These are phyloP conservation scores for Cymbopogon citratus DNA, from an alignment of 176 grass and related monocot genomes.

Conservation along the genomic window DNA sequence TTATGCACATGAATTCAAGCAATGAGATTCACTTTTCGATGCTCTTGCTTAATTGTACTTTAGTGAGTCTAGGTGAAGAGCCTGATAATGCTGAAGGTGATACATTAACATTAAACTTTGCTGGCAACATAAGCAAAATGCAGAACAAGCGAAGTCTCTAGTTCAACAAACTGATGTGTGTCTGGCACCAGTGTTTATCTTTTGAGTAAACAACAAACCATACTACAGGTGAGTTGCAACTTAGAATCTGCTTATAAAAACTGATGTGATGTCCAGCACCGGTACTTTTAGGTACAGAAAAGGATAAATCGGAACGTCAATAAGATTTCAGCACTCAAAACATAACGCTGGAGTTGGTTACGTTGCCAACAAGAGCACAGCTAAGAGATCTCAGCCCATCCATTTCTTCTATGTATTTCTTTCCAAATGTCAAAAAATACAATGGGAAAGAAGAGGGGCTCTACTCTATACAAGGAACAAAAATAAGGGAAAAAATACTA, in stretches of 20 bases:
- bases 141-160: neutral
- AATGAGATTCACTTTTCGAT: neutral
- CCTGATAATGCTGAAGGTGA: slow-evolving; percentile 7
- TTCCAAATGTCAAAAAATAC: slow-evolving; percentile 56
- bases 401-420: slow-evolving; percentile 39
- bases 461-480: neutral
- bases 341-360: neutral
- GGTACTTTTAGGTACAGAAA: neutral
- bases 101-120: neutral
- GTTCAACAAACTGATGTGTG: slow-evolving; percentile 24
- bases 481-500: neutral
- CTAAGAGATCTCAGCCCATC: slow-evolving; percentile 4
- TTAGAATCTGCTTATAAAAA: neutral
- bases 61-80: neutral
- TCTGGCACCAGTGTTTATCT: neutral
- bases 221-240: neutral
- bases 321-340: neutral
- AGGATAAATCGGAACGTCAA: neutral
- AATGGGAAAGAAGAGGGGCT: slow-evolving; percentile 43
- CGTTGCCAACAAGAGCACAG: neutral
- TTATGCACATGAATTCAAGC: neutral
- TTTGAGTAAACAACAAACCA: slow-evolving; percentile 31
- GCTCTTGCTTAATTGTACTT: neutral
- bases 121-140: slow-evolving; percentile 4
- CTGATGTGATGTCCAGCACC: neutral